phyloP scores from a whole-genome alignment of 2,329 filamentous ascomycete species.

The Claviceps capensis region DNA sequence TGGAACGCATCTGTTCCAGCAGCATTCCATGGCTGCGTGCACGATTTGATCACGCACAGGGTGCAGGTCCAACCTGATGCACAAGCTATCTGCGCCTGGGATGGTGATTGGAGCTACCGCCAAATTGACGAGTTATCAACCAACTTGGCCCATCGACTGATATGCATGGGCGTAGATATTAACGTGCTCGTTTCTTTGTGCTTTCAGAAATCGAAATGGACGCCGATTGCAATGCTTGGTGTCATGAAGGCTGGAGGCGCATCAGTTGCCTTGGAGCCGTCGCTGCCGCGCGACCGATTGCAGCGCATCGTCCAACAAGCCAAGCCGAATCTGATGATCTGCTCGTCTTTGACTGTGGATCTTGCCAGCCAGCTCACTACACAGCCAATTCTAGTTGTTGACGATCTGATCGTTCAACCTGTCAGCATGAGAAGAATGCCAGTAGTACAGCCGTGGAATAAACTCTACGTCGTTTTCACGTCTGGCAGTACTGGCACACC shows the following conservation, averaged over 20 bases:
- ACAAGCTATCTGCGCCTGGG: slow-evolving; percentile 8
- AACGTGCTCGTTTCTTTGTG: slow-evolving; percentile 4
- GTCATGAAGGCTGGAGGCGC: slow-evolving; percentile 3
- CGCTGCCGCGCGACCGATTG: not conserved
- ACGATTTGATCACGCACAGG: slow-evolving; percentile 10
- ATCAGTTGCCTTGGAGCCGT: slow-evolving; percentile 5
- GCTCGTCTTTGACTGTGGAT: slow-evolving; percentile 5
- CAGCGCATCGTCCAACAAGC: slow-evolving; percentile 7
- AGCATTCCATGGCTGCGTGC: slow-evolving; percentile 7
- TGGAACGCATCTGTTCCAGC: slow-evolving; percentile 9
- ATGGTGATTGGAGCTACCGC: slow-evolving; percentile 28
- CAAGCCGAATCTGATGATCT: slow-evolving; percentile 9
- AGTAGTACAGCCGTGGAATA: slow-evolving; percentile 7
- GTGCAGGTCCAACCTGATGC: slow-evolving; percentile 4
- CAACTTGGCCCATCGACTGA: slow-evolving; percentile 4
- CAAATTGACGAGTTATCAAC: slow-evolving; percentile 13
- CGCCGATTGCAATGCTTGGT: slow-evolving; percentile 3
- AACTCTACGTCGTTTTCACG: not conserved
- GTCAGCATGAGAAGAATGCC: slow-evolving; percentile 7
- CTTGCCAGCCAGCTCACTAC: slow-evolving; percentile 6
- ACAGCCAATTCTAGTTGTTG: slow-evolving; percentile 3
- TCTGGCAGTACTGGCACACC: not conserved
- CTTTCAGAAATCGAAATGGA: slow-evolving; percentile 6
- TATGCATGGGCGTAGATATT: not conserved
- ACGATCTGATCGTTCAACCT: not conserved